Base-by-base conservation (phyloP, 352 stramenopile species). In the Pythium rhizo-oryzae region DNA sequence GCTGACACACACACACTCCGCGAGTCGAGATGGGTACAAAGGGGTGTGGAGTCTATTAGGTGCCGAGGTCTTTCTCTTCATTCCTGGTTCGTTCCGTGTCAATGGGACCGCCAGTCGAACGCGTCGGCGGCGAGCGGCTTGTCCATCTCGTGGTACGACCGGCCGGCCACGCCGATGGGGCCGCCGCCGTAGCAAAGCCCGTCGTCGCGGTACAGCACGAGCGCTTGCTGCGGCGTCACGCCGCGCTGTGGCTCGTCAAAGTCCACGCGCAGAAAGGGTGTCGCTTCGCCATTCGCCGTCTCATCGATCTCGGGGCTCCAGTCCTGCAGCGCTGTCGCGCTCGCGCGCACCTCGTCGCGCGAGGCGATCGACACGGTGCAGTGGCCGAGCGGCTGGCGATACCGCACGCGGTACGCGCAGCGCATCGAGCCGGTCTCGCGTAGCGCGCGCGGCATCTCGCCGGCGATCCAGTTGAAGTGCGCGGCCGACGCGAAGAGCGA, bases 391-490 rank as follows among this genome's bases (percentile, higher is more conserved):
- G 84, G 71, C 43, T 95, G 89, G 51, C 88, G 84, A 61, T 97
- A 97, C 0, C 90, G 85, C 18, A 94, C 84, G 25, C 88, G 81
- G 52, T 96, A 97, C 25, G 80, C 78, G 57, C 89, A 94, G 23
- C 80, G 80, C 68, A 94, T 74, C 0, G 47, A 54, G 7, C 81
- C 82, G 1, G 52, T 79, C 4, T 79, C 49, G 21, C 47, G 62
- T 23, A 92, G 75, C 60, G 87, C 72, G 16, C 57, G 43, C 11
- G 85, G 85, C 6, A 81, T 9, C 7, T 79, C 51, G 43, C 79
- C 80, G 41, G 77, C 72, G 62, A 98, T 97, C 95, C 96, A 99
- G 79, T 98, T 96, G 67, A 99, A 97, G 41, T 79, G 56, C 2
- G 44, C 21, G 21, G 80, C 71, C 12, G 89, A 80, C 2, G 97